These are phyloP conservation scores for Geranomyces variabilis DNA, from an alignment of 192 early-diverging fungal genomes.

Conservation along the genomic window DNA sequence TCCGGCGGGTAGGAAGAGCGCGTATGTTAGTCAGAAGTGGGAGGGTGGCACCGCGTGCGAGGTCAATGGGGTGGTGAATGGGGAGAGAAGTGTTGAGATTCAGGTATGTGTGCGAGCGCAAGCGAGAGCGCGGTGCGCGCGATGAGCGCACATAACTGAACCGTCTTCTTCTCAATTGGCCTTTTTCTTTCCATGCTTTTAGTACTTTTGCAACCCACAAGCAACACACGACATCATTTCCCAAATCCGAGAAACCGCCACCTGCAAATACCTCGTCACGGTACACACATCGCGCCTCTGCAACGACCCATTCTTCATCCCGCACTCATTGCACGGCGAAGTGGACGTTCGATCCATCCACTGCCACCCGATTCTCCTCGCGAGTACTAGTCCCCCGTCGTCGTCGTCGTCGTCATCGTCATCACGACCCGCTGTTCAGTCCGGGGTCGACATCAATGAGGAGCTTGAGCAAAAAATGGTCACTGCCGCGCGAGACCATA, in stretches of 20 bases:
- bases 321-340: not conserved
- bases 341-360: not conserved
- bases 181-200: not conserved
- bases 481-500: no score
- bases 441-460: no score
- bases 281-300: constrained; percentile 31
- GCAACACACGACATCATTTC: constrained; percentile 11
- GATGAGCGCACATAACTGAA: not conserved
- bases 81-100: constrained; percentile 1
- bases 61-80: constrained; percentile 3
- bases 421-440: no score
- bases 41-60: constrained; percentile 31
- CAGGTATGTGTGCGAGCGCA: not conserved
- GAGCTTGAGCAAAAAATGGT: no score
- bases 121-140: not conserved
- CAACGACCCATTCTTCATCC: constrained; percentile 16
- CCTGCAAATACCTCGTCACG: constrained; percentile 27
- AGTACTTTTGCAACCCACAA: constrained; percentile 21
- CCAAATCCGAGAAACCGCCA: constrained; percentile 14
- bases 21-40: constrained; percentile 20
- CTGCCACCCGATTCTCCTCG: constrained; percentile 1
- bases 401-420: no score
- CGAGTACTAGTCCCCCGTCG: no score
- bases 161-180: no score
- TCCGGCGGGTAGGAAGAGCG: not conserved